These are phyloP conservation scores for Aspergillus novofumigatus DNA, from an alignment of 2,329 filamentous ascomycete species.

Conservation along the genomic window DNA sequence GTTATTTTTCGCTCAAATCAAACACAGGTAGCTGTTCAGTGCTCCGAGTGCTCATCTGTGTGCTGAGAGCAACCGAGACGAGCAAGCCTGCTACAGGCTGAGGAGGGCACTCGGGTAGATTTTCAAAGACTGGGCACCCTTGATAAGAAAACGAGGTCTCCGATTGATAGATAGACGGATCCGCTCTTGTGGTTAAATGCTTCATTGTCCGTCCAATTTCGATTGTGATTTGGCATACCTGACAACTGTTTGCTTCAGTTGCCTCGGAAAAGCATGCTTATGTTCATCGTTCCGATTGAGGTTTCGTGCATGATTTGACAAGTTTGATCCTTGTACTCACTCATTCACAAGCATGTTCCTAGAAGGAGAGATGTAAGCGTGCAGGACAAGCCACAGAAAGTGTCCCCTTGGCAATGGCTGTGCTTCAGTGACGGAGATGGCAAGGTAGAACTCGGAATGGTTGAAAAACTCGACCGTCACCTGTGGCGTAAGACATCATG, in stretches of 20 bases:
- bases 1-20: too few species aligned
- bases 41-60: too few species aligned
- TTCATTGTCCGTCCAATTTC: not conserved
- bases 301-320: not conserved
- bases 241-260: not conserved
- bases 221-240: not conserved
- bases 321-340: not conserved
- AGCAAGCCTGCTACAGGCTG: too few species aligned
- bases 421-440: not conserved
- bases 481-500: not conserved
- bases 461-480: not conserved
- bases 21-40: too few species aligned
- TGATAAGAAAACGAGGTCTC: not conserved
- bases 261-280: not conserved
- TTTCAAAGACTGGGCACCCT: not conserved
- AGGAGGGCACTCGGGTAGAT: not conserved
- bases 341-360: not conserved
- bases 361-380: not conserved
- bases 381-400: not conserved
- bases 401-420: not conserved
- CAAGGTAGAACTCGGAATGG: not conserved
- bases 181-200: not conserved
- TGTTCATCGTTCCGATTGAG: not conserved
- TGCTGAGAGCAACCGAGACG: too few species aligned
- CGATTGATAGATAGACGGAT: not conserved